A percentile compares a stretch with the other conserved stretches of the same genome.
phyloP scores from a whole-genome alignment of 805 yeast species.

The Monosporozyma servazzii region DNA sequence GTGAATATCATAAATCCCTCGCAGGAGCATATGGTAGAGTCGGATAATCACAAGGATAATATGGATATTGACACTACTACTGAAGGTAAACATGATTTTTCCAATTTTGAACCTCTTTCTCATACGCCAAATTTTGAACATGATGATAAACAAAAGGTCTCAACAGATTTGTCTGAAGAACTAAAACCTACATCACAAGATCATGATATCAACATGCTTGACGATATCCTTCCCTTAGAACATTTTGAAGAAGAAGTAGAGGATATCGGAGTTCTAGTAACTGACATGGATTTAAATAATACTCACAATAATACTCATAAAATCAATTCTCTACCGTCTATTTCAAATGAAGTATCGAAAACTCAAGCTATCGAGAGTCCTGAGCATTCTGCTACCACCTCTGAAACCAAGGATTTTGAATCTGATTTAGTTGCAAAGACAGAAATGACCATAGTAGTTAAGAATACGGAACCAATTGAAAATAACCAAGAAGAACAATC shows the following conservation, averaged over 20 bases:
- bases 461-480: neutral
- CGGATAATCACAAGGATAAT: neutral
- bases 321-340: neutral
- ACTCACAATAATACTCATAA: neutral
- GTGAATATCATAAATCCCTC: neutral
- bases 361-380: neutral
- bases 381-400: neutral
- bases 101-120: neutral
- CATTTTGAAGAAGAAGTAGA: neutral
- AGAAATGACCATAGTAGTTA: neutral
- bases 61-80: neutral
- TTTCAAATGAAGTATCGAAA: neutral
- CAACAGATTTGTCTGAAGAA: neutral
- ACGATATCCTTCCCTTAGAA: neutral
- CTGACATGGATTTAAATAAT: neutral
- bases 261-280: neutral
- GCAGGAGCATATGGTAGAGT: neutral
- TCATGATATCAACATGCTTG: neutral
- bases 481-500: neutral
- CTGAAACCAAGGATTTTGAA: neutral
- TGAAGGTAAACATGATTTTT: neutral
- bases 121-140: neutral
- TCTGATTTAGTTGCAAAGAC: neutral
- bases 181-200: neutral
- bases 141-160: neutral